Evolutionary conservation across 73 alveolate species (phyloP), one percentile per base, ranked within the genome.

Genomic region (Stentor coeruleus): DNA sequence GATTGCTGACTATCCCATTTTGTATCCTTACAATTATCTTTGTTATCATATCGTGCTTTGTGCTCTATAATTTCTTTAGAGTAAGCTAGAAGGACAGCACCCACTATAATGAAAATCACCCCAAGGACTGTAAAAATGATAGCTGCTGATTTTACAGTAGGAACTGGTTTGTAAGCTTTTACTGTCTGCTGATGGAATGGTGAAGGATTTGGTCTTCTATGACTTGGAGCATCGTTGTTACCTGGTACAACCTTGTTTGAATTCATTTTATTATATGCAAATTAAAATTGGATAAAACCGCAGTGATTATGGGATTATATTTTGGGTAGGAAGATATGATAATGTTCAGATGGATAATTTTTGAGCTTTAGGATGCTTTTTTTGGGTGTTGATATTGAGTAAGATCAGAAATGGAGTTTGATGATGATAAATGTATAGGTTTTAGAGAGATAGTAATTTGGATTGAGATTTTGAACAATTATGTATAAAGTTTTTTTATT

Each of bases 141-240:
- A 72, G 81, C 60, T 3, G 95, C 87, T 14, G 96, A 88, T 40
- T 83, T 58, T 60, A 92, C 82, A 15, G 97, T 90, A 2, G 98
- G 98, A 28, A 90, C 93, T 39, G 98, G 98, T 80, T 97, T 84
- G 97, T 97, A 94, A 0, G 98, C 98, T 0, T 94, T 96, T 14
- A 94, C 88, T 37, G 91, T 91, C 83, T 94, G 94, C 85, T 94
- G 95, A 85, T 90, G 87, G 76, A 94, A 94, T 38, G 87, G 55
- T 84, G 92, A 86, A 66, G 84, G 75, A 84, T 81, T 87, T 58
- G 93, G 89, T 76, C 79, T 79, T 74, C 91, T 92, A 80, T 74
- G 88, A 58, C 90, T 74, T 87, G 87, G 76, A 83, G 89, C 91
- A 59, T 91, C 94, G 74, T 91, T 91, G 74, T 89, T 87, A 79